Base-by-base conservation (phyloP, 345 rosid genomes). In the Eucalyptus cloeziana region DNA sequence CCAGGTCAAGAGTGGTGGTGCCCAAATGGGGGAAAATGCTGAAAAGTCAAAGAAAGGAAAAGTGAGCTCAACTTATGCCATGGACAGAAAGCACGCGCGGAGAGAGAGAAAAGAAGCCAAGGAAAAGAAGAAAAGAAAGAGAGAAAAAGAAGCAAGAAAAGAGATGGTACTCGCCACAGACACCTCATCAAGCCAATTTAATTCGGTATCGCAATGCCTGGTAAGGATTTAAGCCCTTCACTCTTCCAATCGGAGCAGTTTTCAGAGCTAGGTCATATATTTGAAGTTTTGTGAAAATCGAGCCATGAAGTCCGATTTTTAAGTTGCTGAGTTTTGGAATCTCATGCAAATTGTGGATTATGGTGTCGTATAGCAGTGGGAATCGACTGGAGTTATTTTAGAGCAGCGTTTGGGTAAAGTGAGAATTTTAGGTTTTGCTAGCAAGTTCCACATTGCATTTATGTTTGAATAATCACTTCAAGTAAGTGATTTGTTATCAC, bases 131-230 rank as follows among this genome's bases (percentile, higher is more conserved):
- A 7, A 21, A 52, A 52, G 24, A 10, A 13, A 49, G 1, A 6
- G 22, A 17, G 22, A 17, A 51, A 9, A 52, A 21, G 58, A 21
- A 52, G 25, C 58, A 4, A 56, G 13, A 56, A 56, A 56, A 24
- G 24, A 22, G 13, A 25, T 5, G 62, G 30, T 56, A 56, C 62
- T 56, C 12, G 13, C 1, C 30, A 56, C 13, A 1, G 30, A 56
- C 62, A 22, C 13, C 30, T 56, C 13, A 1, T 10, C 62, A 56
- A 56, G 62, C 30, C 13, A 22, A 56, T 56, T 56, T 25, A 56
- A 56, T 22, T 56, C 6, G 2, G 3, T 56, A 56, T 24, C 0
- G 3, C 62, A 56, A 56, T 56, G 27, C 1, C 1, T 9, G 3
- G 13, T 56, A 56, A 22, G 30, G 13, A 56, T 56, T 22, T 25